Evolutionary conservation across 768 basidiomycete genomes (phyloP).

Genomic region (Boletus patriciae): DNA sequence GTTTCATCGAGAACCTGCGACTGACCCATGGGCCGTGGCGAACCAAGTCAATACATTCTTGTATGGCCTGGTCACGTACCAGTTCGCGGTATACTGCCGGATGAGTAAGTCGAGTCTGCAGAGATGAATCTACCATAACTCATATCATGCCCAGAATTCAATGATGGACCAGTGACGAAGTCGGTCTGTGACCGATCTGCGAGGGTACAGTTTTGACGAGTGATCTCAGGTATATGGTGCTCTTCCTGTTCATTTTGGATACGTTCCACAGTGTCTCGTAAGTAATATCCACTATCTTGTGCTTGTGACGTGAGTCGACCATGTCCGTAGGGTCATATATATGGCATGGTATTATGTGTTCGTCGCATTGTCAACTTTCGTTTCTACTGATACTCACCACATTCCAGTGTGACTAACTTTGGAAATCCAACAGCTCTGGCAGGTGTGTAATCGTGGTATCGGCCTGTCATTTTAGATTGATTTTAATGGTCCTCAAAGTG

Average conservation of each 20-base stretch:
- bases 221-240: slow-evolving; percentile 12
- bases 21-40: neutral
- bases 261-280: slow-evolving; percentile 22
- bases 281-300: too few species aligned
- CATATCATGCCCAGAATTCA: slow-evolving; percentile 6
- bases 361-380: neutral
- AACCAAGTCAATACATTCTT: slow-evolving; percentile 31
- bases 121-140: neutral
- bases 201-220: neutral
- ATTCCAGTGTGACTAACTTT: slow-evolving; percentile 15
- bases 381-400: neutral
- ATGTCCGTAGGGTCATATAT: slow-evolving; percentile 14
- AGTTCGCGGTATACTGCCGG: slow-evolving; percentile 41
- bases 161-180: slow-evolving; percentile 14
- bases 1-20: neutral
- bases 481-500: slow-evolving; percentile 24
- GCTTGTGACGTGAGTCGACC: neutral
- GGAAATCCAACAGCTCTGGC: slow-evolving; percentile 12
- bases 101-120: slow-evolving; percentile 3
- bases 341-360: slow-evolving; percentile 22
- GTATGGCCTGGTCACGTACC: slow-evolving; percentile 44
- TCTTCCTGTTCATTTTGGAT: slow-evolving; percentile 19
- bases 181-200: neutral
- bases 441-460: neutral
- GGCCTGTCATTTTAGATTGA: neutral